Conservation (phyloP, 73 alveolate species). For the Uronychia binucleata region DNA sequence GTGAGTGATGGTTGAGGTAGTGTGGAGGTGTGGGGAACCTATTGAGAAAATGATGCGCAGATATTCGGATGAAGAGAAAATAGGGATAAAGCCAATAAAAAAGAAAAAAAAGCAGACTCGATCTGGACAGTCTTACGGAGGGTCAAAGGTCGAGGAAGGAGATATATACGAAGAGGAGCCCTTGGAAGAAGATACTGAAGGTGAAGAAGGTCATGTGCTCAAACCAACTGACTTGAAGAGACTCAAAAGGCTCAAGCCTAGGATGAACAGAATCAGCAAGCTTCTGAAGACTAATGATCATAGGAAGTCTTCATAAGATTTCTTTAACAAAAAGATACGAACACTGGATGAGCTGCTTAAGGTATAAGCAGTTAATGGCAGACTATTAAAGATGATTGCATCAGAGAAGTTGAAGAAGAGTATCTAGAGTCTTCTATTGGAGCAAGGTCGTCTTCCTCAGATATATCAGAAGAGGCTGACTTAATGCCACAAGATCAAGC, state of each 20-base stretch:
- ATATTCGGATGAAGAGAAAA: conserved; percentile 32
- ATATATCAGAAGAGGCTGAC: conserved; percentile 23
- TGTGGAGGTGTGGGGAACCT: no score
- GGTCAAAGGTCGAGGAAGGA: neutral
- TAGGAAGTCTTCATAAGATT: neutral
- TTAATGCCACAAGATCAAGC: conserved; percentile 11
- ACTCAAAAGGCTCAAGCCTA: conserved; percentile 8
- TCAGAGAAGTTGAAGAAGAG: conserved; percentile 22
- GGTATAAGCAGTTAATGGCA: conserved; percentile 6
- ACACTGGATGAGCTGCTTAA: conserved; percentile 26
- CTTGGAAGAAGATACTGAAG: neutral
- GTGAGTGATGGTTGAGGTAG: no score
- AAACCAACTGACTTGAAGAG: conserved; percentile 38
- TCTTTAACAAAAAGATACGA: neutral
- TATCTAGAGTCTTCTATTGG: conserved; percentile 13
- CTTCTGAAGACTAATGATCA: conserved; percentile 9
- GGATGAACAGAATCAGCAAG: conserved; percentile 12
- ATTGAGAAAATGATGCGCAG: conserved; percentile 1
- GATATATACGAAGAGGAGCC: neutral
- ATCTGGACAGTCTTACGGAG: neutral
- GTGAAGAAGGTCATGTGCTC: conserved; percentile 13
- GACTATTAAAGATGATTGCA: conserved; percentile 17
- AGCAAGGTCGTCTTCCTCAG: conserved; percentile 16
- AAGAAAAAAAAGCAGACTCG: neutral
- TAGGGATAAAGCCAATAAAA: conserved; percentile 21